Percentiles rank a stretch among this genome's conserved stretches.
These are phyloP conservation scores for Vanderwaltozyma verrucispora DNA, from an alignment of 805 yeast genomes.

Conservation along the genomic window DNA sequence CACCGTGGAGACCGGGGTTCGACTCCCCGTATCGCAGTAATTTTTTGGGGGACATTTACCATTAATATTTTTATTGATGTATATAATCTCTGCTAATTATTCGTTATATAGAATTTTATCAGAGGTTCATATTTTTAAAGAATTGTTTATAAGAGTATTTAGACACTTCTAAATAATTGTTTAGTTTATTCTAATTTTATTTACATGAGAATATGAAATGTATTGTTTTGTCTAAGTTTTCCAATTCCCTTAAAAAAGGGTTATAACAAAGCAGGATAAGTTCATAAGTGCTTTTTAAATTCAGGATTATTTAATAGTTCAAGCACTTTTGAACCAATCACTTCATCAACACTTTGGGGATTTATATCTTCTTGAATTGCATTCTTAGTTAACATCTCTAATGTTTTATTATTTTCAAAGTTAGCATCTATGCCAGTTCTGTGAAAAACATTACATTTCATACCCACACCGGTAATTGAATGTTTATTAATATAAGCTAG, in stretches of 20 bases:
- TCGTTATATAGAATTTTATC: too few species aligned
- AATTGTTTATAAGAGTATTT: too few species aligned
- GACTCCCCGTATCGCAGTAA: constrained; percentile 5
- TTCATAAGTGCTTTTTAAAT: constrained; percentile 45
- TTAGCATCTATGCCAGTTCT: constrained; percentile 29
- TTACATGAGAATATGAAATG: too few species aligned
- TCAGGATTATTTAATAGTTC: constrained; percentile 62
- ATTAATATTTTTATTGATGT: too few species aligned
- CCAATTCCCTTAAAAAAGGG: too few species aligned
- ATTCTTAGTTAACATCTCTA: background rate
- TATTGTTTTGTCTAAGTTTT: too few species aligned
- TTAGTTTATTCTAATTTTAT: too few species aligned
- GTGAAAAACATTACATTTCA: constrained; percentile 58
- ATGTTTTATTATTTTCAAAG: background rate
- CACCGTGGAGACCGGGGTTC: constrained; percentile 7
- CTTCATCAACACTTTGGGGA: constrained; percentile 12
- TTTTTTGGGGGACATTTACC: too few species aligned
- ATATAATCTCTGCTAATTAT: too few species aligned
- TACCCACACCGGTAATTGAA: constrained; percentile 71
- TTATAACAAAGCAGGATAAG: too few species aligned
- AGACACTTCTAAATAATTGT: too few species aligned
- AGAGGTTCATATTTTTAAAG: too few species aligned
- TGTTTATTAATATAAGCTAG: constrained; percentile 69
- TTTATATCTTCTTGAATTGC: background rate
- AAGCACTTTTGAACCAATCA: constrained; percentile 42